Percentiles rank a stretch among this genome's conserved stretches.
Evolutionary conservation across 352 stramenopile genomes (phyloP).

Genomic region (Phytophthora melonis): DNA sequence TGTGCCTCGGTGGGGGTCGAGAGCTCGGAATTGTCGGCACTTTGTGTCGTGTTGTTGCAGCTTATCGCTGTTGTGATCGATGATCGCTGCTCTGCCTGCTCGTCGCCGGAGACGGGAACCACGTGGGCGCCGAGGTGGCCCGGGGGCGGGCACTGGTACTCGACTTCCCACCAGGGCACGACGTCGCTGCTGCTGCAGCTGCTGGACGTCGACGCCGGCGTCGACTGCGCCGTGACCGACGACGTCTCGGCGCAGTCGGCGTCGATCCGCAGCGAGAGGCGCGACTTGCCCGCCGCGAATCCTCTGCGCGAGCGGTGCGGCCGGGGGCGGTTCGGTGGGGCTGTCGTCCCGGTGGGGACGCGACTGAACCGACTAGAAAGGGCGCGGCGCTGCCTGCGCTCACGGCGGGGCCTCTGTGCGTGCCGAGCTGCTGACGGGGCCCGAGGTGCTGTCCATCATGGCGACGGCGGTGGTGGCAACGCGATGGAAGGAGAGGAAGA

Average conservation of each 20-base stretch:
- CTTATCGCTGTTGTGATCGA: background rate
- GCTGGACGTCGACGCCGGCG: conserved; percentile 43
- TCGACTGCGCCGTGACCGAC: conserved; percentile 29
- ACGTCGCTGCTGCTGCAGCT: conserved; percentile 42
- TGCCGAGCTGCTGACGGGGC: conserved; percentile 6
- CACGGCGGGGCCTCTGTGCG: background rate
- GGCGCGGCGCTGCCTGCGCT: background rate
- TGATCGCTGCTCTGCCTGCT: conserved; percentile 10
- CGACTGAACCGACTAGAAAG: conserved; percentile 22
- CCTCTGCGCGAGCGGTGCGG: conserved; percentile 28
- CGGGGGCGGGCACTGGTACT: conserved; percentile 64
- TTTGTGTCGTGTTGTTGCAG: conserved; percentile 15
- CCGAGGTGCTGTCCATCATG: conserved; percentile 33
- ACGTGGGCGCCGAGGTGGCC: conserved; percentile 60
- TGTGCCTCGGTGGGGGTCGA: conserved; percentile 12
- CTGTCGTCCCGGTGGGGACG: conserved; percentile 8
- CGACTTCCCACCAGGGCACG: conserved; percentile 66
- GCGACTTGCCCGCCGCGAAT: conserved; percentile 34
- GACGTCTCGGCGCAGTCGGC: conserved; percentile 25
- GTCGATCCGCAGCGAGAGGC: conserved; percentile 45
- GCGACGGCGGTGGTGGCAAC: background rate
- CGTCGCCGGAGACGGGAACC: conserved; percentile 46
- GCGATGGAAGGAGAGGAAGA: conserved; percentile 9
- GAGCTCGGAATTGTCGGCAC: background rate
- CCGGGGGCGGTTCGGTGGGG: conserved; percentile 26